phyloP scores from a whole-genome alignment of 2,329 filamentous ascomycete species.

The Drechslerella stenobrocha region DNA sequence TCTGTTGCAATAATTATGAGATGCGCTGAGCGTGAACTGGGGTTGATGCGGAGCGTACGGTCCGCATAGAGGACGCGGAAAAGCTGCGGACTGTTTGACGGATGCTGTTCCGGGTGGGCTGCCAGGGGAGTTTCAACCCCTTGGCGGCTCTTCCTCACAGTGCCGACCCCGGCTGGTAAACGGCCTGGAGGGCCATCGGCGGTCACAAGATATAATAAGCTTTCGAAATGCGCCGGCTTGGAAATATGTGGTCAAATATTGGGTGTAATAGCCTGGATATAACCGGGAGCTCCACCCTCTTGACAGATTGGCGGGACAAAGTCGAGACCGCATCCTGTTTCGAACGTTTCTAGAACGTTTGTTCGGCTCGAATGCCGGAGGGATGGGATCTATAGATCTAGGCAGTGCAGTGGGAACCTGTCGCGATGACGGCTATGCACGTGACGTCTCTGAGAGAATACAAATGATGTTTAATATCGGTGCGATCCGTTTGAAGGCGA shows the following conservation, averaged over 20 bases:
- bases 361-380: no score
- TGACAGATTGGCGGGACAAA: neutral
- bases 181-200: neutral
- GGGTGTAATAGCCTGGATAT: constrained; percentile 19
- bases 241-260: constrained; percentile 41
- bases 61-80: constrained; percentile 19
- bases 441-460: no score
- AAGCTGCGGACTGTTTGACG: constrained; percentile 41
- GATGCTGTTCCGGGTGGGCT: constrained; percentile 46
- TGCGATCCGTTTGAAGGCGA: no score
- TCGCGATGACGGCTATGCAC: no score
- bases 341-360: no score
- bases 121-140: constrained; percentile 40
- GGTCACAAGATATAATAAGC: constrained; percentile 45
- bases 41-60: constrained; percentile 40
- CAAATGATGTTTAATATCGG: no score
- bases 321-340: neutral
- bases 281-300: neutral
- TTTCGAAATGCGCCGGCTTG: constrained; percentile 10
- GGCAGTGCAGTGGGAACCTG: no score
- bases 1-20: constrained; percentile 34
- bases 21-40: constrained; percentile 3
- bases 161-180: constrained; percentile 11
- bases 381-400: no score
- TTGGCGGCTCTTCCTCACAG: constrained; percentile 33